Evolutionary conservation across 139 green algal species (phyloP).

Genomic region (Tetradesmus obliquus): DNA sequence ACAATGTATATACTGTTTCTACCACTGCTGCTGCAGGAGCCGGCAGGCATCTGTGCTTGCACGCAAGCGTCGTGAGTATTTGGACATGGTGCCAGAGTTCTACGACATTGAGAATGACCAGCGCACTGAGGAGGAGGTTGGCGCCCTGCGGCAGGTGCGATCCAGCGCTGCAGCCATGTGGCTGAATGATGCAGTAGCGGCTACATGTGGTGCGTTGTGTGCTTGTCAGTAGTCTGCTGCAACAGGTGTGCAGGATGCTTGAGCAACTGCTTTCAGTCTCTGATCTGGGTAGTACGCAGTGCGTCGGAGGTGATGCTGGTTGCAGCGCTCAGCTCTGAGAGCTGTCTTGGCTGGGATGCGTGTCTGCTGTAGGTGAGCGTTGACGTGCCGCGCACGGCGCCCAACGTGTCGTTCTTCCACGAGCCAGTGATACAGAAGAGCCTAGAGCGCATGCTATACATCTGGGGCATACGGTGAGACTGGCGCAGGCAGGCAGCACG

Average conservation of each 20-base stretch:
- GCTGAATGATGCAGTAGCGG: background rate
- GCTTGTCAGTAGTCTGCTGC: background rate
- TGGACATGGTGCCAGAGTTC: slow-evolving; percentile 84
- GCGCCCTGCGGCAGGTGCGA: slow-evolving; percentile 83
- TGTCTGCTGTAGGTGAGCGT: slow-evolving; percentile 82
- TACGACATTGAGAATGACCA: slow-evolving; percentile 83
- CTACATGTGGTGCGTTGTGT: background rate
- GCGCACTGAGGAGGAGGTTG: slow-evolving; percentile 85
- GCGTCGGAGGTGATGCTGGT: no score
- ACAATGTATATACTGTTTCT: background rate
- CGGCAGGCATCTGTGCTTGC: slow-evolving; percentile 73
- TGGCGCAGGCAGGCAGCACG: background rate
- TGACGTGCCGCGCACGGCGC: slow-evolving; percentile 94
- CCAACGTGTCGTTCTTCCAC: slow-evolving; percentile 91
- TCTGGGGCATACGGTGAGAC: slow-evolving; percentile 89
- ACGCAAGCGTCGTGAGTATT: slow-evolving; percentile 91
- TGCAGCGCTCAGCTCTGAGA: background rate
- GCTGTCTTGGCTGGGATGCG: background rate
- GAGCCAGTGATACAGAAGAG: slow-evolving; percentile 83
- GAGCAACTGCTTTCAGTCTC: no score
- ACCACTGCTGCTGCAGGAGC: slow-evolving; percentile 56
- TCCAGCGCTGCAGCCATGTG: background rate
- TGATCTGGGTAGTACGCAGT: no score
- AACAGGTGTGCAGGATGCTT: background rate
- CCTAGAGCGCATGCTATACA: slow-evolving; percentile 94